A percentile compares a stretch with the other conserved stretches of the same genome.
Evolutionary conservation across 441 rosid genomes (phyloP).

Genomic region (Gossypium schwendimanii): DNA sequence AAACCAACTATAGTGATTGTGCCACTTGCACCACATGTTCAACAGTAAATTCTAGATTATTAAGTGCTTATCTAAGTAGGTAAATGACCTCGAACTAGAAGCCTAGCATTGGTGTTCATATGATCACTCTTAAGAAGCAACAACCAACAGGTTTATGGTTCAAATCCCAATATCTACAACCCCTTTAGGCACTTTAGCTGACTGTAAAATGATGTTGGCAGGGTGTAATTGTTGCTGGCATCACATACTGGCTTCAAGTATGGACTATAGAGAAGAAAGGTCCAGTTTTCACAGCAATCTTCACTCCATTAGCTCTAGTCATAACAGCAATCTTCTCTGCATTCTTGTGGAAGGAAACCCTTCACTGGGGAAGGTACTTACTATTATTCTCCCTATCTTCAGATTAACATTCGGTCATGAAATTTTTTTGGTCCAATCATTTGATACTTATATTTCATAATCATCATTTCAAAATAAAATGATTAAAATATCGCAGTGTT

Average conservation of each 20-base stretch:
- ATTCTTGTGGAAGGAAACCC: slow-evolving; percentile 55
- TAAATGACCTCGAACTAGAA: neutral
- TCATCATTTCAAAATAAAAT: neutral
- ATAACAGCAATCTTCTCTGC: slow-evolving; percentile 57
- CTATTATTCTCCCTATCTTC: too few relatives aligned
- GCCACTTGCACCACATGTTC: neutral
- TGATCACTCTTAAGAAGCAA: neutral
- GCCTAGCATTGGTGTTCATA: neutral
- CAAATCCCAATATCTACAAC: neutral
- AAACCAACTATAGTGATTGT: neutral
- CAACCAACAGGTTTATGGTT: neutral
- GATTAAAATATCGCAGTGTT: slow-evolving; percentile 34
- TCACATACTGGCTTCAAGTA: slow-evolving; percentile 53
- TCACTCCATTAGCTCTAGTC: slow-evolving; percentile 73
- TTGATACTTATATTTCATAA: neutral
- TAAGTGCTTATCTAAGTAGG: neutral
- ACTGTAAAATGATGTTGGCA: slow-evolving; percentile 15
- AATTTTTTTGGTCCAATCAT: neutral
- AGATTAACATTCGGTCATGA: neutral
- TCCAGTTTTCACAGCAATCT: slow-evolving; percentile 67
- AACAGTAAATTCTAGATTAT: neutral
- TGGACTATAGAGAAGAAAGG: slow-evolving; percentile 58
- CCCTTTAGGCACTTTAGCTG: neutral
- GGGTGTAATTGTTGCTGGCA: slow-evolving; percentile 48
- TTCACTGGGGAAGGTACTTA: slow-evolving; percentile 58